These are phyloP conservation scores for Aquilaria sinensis DNA, from an alignment of 345 rosid genomes.

Conservation along the genomic window DNA sequence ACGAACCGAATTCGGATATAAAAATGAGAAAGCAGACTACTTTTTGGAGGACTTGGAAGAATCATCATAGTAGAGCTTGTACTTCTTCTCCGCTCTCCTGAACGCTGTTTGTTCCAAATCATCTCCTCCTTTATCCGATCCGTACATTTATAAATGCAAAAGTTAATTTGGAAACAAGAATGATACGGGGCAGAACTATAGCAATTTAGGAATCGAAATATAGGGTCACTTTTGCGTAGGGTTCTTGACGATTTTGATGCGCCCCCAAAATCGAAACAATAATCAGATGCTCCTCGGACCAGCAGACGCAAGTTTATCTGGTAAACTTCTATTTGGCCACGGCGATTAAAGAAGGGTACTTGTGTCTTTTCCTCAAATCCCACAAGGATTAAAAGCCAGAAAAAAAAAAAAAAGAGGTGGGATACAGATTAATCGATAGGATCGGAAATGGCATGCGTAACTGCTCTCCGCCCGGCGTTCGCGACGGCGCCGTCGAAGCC, in stretches of 20 bases:
- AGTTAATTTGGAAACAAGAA: conserved; percentile 3
- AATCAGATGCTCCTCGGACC: conserved; percentile 10
- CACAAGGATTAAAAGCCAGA: conserved; percentile 6
- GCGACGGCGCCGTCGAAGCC: conserved; percentile 48
- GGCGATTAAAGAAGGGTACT: neutral
- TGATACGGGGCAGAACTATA: neutral
- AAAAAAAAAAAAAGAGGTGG: conserved; percentile 11
- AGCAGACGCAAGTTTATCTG: neutral
- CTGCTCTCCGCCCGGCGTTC: conserved; percentile 52
- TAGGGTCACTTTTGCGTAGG: conserved; percentile 17
- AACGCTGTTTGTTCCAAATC: conserved; percentile 67
- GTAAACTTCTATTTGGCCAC: neutral
- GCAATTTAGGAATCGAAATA: conserved; percentile 4
- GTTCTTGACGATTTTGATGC: neutral
- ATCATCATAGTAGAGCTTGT: conserved; percentile 72
- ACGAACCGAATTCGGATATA: conserved; percentile 2
- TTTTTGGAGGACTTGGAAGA: conserved; percentile 51
- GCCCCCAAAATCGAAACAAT: neutral
- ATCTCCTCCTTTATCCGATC: conserved; percentile 38
- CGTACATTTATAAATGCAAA: conserved; percentile 45
- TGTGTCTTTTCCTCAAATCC: neutral
- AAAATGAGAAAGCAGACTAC: conserved; percentile 23
- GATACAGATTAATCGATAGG: neutral
- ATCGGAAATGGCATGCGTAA: conserved; percentile 63
- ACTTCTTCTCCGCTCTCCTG: conserved; percentile 85